These are phyloP conservation scores for Macrolepiota albuminosa DNA, from an alignment of 768 basidiomycete genomes.

Conservation along the genomic window DNA sequence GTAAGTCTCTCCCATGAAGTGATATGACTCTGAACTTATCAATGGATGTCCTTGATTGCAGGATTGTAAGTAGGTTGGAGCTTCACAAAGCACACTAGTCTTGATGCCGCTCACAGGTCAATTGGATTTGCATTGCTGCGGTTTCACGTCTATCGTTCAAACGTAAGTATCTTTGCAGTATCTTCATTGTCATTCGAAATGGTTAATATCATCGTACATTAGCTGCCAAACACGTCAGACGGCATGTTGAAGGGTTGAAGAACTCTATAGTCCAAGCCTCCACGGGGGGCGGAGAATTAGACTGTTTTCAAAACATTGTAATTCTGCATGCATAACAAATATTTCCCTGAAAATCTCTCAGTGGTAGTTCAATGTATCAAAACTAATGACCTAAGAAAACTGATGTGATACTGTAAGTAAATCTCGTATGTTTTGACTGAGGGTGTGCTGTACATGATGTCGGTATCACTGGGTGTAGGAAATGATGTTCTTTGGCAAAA, in stretches of 20 bases:
- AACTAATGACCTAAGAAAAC: too few relatives aligned
- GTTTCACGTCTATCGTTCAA: not conserved
- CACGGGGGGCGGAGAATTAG: not conserved
- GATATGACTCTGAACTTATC: not conserved
- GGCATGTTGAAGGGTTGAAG: not conserved
- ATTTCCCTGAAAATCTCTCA: not conserved
- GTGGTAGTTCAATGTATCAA: not conserved
- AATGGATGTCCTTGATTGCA: not conserved
- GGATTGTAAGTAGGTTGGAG: slow-evolving; percentile 3
- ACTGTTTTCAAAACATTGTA: not conserved
- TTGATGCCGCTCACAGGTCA: not conserved
- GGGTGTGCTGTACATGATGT: too few relatives aligned
- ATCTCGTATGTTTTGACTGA: too few relatives aligned
- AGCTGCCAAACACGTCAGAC: slow-evolving; percentile 10
- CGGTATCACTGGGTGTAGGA: too few relatives aligned
- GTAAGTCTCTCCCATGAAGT: not conserved
- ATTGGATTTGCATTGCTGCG: slow-evolving; percentile 5
- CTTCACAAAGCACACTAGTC: not conserved
- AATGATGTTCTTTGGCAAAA: too few relatives aligned
- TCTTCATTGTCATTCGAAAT: not conserved
- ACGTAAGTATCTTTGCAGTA: not conserved
- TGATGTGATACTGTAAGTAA: too few relatives aligned
- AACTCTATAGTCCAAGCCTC: not conserved
- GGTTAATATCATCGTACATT: not conserved
- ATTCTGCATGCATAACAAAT: not conserved